Conservation (phyloP, 1,284 basidiomycete genomes). For the Flammula alnicola region DNA sequence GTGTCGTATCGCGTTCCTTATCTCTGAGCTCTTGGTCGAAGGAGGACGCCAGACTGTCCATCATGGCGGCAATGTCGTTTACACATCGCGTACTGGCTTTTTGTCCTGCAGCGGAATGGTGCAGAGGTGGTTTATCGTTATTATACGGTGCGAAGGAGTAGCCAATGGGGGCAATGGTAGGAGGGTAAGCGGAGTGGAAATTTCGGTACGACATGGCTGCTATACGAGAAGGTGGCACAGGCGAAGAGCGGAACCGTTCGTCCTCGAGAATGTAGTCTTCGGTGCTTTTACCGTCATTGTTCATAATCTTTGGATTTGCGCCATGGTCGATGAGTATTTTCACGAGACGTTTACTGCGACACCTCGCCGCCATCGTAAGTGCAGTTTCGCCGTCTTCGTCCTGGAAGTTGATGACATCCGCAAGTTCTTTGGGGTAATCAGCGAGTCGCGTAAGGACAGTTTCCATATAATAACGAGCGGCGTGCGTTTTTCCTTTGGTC, state of each 20-base stretch:
- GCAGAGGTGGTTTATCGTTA: slow-evolving; percentile 73
- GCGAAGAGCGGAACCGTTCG: slow-evolving; percentile 94
- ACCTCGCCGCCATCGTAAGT: slow-evolving; percentile 94
- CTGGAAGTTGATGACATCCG: slow-evolving; percentile 99
- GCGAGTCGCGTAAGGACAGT: slow-evolving; percentile 88
- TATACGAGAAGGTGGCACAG: slow-evolving; percentile 71
- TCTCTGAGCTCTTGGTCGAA: slow-evolving; percentile 93
- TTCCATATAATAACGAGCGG: slow-evolving; percentile 99
- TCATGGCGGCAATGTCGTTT: slow-evolving; percentile 84
- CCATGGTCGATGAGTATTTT: slow-evolving; percentile 96
- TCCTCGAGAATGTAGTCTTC: slow-evolving; percentile 99
- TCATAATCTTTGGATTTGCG: slow-evolving; percentile 94
- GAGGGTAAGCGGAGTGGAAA: slow-evolving; percentile 59
- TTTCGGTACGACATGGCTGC: slow-evolving; percentile 71
- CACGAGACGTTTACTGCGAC: slow-evolving; percentile 95
- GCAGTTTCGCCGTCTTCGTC: slow-evolving; percentile 99
- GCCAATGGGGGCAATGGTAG: slow-evolving; percentile 39
- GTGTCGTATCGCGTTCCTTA: slow-evolving; percentile 90
- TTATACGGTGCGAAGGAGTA: slow-evolving; percentile 53
- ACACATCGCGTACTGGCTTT: slow-evolving; percentile 85
- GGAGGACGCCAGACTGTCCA: slow-evolving; percentile 89
- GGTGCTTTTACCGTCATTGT: slow-evolving; percentile 95
- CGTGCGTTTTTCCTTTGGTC: slow-evolving; percentile 97
- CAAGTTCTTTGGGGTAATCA: slow-evolving; percentile 96
- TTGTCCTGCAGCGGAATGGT: slow-evolving; percentile 88